Percentiles rank a stretch among this genome's conserved stretches.
phyloP scores from a whole-genome alignment of 2,329 filamentous ascomycete genomes.

The Trichoderma simmonsii region DNA sequence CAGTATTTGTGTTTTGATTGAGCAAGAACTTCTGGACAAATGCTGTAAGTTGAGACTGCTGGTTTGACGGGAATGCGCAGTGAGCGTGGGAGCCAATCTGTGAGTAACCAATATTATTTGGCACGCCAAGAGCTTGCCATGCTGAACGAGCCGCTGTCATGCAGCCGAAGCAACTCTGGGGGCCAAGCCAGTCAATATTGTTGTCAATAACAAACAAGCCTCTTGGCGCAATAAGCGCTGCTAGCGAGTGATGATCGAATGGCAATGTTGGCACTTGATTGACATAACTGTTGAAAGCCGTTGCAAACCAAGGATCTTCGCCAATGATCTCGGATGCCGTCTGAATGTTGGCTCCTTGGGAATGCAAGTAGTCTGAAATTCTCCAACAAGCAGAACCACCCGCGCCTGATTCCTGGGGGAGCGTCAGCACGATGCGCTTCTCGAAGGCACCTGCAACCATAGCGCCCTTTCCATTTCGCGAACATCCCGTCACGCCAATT shows the following conservation, averaged over 20 bases:
- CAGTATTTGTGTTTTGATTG: neutral
- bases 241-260: neutral
- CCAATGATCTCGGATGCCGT: slow-evolving; percentile 8
- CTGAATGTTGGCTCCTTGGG: slow-evolving; percentile 6
- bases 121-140: slow-evolving; percentile 1
- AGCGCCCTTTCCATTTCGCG: slow-evolving; percentile 3
- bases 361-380: neutral
- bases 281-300: slow-evolving; percentile 1
- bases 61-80: slow-evolving; percentile 1
- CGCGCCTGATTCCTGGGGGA: slow-evolving; percentile 7
- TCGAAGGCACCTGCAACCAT: slow-evolving; percentile 2
- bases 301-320: slow-evolving; percentile 4
- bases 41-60: slow-evolving; percentile 2
- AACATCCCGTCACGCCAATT: slow-evolving; percentile 6
- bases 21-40: slow-evolving; percentile 9
- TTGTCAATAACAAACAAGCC: neutral
- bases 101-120: neutral
- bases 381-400: slow-evolving; percentile 5
- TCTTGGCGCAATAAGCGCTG: neutral
- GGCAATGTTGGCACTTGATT: slow-evolving; percentile 1
- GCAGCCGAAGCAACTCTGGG: slow-evolving; percentile 6
- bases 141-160: slow-evolving; percentile 7
- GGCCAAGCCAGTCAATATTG: slow-evolving; percentile 9
- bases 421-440: neutral
- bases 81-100: slow-evolving; percentile 12